These are phyloP conservation scores for Ganoderma multipileum DNA, from an alignment of 1,284 basidiomycete genomes.

Conservation along the genomic window DNA sequence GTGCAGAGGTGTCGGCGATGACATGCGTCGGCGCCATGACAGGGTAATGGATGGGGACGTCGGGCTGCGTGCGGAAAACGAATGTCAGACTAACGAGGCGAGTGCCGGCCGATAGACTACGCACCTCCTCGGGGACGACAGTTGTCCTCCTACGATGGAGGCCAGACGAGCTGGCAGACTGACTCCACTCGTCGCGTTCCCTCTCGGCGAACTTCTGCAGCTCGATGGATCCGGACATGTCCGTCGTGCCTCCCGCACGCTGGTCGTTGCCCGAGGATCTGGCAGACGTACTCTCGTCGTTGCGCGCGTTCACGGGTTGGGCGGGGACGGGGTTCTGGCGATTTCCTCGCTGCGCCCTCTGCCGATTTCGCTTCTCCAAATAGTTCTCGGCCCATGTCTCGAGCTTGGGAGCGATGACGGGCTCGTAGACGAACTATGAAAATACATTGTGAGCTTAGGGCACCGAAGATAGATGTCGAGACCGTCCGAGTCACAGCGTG, in stretches of 20 bases:
- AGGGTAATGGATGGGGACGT: conserved; percentile 49
- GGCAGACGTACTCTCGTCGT: not conserved
- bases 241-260: conserved; percentile 26
- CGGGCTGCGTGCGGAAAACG: conserved; percentile 42
- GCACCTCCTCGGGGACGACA: conserved; percentile 54
- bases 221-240: conserved; percentile 42
- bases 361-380: conserved; percentile 46
- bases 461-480: not conserved
- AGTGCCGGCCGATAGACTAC: conserved; percentile 22
- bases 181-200: conserved; percentile 64
- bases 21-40: conserved; percentile 57
- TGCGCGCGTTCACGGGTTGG: conserved; percentile 19
- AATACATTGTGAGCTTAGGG: conserved; percentile 4
- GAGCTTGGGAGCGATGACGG: conserved; percentile 62
- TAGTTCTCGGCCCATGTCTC: conserved; percentile 59
- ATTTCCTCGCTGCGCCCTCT: conserved; percentile 30
- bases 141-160: conserved; percentile 45
- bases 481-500: not conserved
- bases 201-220: conserved; percentile 55
- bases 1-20: conserved; percentile 50
- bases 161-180: conserved; percentile 42
- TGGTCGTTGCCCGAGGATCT: conserved; percentile 19
- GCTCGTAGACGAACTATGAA: conserved; percentile 65
- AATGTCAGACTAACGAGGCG: not conserved
- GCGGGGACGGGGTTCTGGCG: conserved; percentile 32